phyloP scores from a whole-genome alignment of 345 rosid species.

The Populus euphratica region DNA sequence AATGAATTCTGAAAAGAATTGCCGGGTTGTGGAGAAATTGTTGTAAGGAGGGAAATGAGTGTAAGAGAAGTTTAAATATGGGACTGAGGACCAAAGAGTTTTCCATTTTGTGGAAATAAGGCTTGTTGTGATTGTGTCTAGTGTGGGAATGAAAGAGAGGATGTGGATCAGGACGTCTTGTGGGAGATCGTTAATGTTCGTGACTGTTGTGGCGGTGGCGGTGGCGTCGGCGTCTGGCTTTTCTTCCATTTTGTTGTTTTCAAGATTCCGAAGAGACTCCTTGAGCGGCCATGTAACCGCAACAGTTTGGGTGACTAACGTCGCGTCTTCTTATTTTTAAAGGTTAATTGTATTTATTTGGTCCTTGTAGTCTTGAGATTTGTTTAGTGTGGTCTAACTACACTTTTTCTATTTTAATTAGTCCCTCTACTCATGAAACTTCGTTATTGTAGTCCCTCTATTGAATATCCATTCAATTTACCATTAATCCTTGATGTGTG shows the following conservation, averaged over 20 bases:
- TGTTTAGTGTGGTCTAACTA: no score
- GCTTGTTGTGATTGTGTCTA: conserved; percentile 1
- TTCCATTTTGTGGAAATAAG: neutral
- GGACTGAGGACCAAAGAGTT: neutral
- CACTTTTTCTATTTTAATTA: no score
- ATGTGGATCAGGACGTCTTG: neutral
- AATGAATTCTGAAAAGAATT: conserved; percentile 7
- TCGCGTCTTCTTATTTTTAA: no score
- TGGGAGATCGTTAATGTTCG: neutral
- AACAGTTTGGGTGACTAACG: neutral
- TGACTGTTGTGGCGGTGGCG: neutral
- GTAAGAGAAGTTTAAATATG: neutral
- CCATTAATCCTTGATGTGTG: no score
- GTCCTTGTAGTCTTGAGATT: no score
- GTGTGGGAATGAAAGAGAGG: conserved; percentile 6
- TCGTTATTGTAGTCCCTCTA: no score
- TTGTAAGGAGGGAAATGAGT: neutral
- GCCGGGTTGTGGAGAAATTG: neutral
- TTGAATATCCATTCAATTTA: no score
- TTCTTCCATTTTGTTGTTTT: neutral
- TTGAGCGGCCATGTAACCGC: no score
- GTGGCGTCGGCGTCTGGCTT: no score
- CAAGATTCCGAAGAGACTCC: neutral
- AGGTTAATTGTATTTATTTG: no score
- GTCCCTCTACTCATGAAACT: no score